Base-by-base conservation (phyloP, 106 monocot genomes). In the Allium sativum region DNA sequence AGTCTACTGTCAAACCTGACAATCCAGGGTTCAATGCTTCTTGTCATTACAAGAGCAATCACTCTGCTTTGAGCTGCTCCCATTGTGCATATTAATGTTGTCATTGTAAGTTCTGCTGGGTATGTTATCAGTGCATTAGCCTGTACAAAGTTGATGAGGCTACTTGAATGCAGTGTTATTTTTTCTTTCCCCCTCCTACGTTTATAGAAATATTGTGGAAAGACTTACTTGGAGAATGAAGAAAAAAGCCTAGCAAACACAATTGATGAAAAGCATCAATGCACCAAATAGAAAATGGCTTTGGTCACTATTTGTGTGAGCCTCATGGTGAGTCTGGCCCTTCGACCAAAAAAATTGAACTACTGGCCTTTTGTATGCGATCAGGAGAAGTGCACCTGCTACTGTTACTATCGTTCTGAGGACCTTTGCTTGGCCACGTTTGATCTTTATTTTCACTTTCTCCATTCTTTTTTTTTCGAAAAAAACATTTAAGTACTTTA, bases 291-390 rank as follows among this genome's bases (percentile, higher is more conserved):
- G 43, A 19, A 19, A 61, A 18, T 41, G n/a, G 12, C 44, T 45
- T 44, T 19, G 18, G 6, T 40, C 58, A 31, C 31, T 31, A 9
- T 21, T 10, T 40, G 61, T 17, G 44, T 11, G 15, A 8, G 41
- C 44, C 15, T 8, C 16, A 0, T 74, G 65, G 59, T 80, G 72
- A 59, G 59, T 52, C 6, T 19, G 31, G 11, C 63, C 58, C 15
- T 81, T 76, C 4, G 81, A 72, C 79, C 84, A 79, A 9, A 67
- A 40, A 56, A 92, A 77, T 10, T 78, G 68, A 1, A 87, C 50
- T 18, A 71, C 67, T 1, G 92, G 81, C 1, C 92, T 87, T 57
- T 61, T 76, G 79, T 92, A 92, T 43, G 87, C 45, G 40, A 87
- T 81, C 92, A 87, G 87, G 1, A 81, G 65, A 43, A 92, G 9